Base-by-base conservation (phyloP, 768 basidiomycete species). In the Hygrophoropsis aurantiaca region DNA sequence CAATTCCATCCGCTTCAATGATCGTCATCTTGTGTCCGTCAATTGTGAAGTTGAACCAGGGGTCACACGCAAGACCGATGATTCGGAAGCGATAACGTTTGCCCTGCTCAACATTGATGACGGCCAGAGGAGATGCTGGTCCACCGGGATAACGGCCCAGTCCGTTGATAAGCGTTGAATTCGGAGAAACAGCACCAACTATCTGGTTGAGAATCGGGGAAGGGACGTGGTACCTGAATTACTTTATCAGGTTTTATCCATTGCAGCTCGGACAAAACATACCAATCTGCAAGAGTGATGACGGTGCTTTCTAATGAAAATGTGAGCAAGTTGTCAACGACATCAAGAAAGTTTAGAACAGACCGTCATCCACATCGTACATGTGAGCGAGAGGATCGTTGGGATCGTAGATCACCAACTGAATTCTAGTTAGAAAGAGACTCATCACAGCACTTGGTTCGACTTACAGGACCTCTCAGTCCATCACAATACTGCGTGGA, bases 401-500 rank as follows among this genome's bases (percentile, higher is more conserved):
- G 4, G 70, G 70, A 45, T 75, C 73, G 48, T 74, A 74, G 25
- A 75, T 65, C 3, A 76, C 64, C 11, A 76, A 44, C 2, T 30
- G 13, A 30, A 13, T 7, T 30, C 6, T 30, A 6, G 27, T 30
- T 13, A 30, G 27, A 30, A 30, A 30, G 27, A 30, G 7, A 30
- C 27, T 7, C 27, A 30, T 30, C 13, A 30, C 13, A 7, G 27
- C 27, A 13, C 27, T 30, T 30, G 27, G 6, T 6, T 30, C 27
- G n/a, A 30, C 27, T 30, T 27, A 80, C 30, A 2, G 73, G 65
- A 0, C 79, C 79, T 35, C 80, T 60, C 20, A 81, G 65, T 0
- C 79, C 80, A 44, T 82, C 80, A 42, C 80, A 65, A 50, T 74
- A 74, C 40, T 74, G 74, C 1, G 72, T 70, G 5, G 68, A 53